Conservation (phyloP, 495 filamentous ascomycete species). For the Ascodesmis nigricans region DNA sequence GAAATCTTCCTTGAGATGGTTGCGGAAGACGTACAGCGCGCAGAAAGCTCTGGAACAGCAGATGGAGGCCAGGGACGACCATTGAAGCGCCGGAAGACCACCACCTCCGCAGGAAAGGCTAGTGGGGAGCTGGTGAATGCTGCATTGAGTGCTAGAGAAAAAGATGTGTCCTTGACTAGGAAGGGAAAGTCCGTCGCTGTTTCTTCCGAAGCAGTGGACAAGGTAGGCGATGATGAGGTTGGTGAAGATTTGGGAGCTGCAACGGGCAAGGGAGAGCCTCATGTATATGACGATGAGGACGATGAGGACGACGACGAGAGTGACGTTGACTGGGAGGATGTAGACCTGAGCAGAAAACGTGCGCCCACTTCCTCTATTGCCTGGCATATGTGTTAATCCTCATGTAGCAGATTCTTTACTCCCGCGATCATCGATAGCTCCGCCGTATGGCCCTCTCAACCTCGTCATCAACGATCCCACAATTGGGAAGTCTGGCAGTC, state of each 20-base stretch:
- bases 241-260: not conserved
- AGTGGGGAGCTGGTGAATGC: too few species aligned
- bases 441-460: too few species aligned
- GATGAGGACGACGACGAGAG: constrained; percentile 28
- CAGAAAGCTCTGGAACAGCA: too few species aligned
- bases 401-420: constrained; percentile 24
- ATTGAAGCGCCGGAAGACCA: too few species aligned
- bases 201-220: too few species aligned
- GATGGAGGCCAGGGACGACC: too few species aligned
- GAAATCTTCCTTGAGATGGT: constrained; percentile 48
- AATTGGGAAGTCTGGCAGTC: constrained; percentile 19
- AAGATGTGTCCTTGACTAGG: too few species aligned
- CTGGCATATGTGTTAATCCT: constrained; percentile 16
- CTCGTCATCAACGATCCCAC: constrained; percentile 9
- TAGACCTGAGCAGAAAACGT: constrained; percentile 28
- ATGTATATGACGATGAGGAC: constrained; percentile 8
- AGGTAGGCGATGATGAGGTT: not conserved
- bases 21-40: constrained; percentile 38
- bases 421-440: constrained; percentile 19
- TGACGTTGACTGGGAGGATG: constrained; percentile 53
- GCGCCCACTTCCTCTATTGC: too few species aligned
- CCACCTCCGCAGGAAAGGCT: too few species aligned
- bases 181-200: too few species aligned
- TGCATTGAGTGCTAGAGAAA: too few species aligned
- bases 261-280: not conserved